Percentiles rank a stretch among this genome's conserved stretches.
Conservation (phyloP, 2,329 filamentous ascomycete genomes). For the Aspergillus quadrilineatus region DNA sequence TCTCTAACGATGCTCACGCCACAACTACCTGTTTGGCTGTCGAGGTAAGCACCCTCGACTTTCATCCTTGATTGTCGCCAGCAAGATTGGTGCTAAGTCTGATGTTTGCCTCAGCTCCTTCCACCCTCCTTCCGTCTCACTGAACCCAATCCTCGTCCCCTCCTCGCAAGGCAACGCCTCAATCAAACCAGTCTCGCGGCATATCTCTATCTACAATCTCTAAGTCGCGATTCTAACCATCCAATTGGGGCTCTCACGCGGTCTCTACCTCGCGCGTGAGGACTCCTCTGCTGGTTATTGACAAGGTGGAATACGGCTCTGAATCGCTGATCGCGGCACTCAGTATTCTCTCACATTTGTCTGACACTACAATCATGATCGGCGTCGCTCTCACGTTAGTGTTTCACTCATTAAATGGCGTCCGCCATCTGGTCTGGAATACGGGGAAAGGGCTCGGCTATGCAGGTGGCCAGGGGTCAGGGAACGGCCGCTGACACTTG, state of each 20-base stretch:
- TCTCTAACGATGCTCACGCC: not conserved
- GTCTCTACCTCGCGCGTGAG: conserved; percentile 68
- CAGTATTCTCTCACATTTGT: conserved; percentile 55
- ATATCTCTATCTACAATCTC: conserved; percentile 77
- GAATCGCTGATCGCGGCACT: conserved; percentile 60
- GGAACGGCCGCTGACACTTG: not conserved
- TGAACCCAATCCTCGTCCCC: not conserved
- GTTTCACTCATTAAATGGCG: conserved; percentile 62
- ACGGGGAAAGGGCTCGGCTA: not conserved
- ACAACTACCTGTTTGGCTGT: not conserved
- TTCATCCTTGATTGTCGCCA: too few species aligned
- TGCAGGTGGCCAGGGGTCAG: not conserved
- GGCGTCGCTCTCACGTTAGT: conserved; percentile 60
- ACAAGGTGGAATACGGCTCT: conserved; percentile 63
- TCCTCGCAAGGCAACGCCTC: conserved; percentile 71
- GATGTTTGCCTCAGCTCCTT: not conserved
- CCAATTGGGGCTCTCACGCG: conserved; percentile 65
- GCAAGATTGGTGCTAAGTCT: too few species aligned
- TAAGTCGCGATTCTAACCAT: conserved; percentile 77
- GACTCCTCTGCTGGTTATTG: conserved; percentile 46
- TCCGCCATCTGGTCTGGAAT: conserved; percentile 57
- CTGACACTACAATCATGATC: conserved; percentile 58
- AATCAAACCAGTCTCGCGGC: conserved; percentile 74
- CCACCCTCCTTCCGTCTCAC: not conserved
- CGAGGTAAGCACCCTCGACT: not conserved